phyloP scores from a whole-genome alignment of 140 eudicot genomes.

The Ambrosia hybrid region DNA sequence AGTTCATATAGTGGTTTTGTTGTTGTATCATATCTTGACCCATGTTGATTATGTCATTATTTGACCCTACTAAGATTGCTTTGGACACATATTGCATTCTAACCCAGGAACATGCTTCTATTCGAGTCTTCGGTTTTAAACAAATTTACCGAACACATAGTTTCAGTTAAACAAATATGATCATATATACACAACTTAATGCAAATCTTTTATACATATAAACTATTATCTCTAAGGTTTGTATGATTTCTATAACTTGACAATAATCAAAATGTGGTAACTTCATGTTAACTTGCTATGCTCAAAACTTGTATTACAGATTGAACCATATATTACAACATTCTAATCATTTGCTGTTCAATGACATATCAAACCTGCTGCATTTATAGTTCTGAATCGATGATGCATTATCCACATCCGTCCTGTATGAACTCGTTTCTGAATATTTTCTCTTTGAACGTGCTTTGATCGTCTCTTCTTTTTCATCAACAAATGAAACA shows the following conservation, averaged over 20 bases:
- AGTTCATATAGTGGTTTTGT: no score
- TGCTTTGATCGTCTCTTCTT: constrained; percentile 51
- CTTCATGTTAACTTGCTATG: constrained; percentile 5
- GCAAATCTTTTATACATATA: constrained; percentile 7
- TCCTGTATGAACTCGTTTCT: constrained; percentile 40
- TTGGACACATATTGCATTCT: no score
- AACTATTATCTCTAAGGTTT: neutral
- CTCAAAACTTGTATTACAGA: neutral
- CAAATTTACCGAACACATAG: no score
- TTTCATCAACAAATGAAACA: constrained; percentile 62
- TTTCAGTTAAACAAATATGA: neutral
- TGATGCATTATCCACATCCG: constrained; percentile 21
- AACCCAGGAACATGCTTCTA: no score
- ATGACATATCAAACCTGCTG: constrained; percentile 28
- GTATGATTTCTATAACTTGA: constrained; percentile 20
- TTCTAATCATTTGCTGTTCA: constrained; percentile 17
- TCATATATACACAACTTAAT: neutral
- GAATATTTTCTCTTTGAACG: constrained; percentile 51
- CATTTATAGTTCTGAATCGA: constrained; percentile 22
- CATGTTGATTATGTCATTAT: no score
- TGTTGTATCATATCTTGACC: no score
- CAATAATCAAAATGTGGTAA: constrained; percentile 11
- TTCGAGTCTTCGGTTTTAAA: no score
- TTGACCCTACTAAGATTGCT: no score
- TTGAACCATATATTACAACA: constrained; percentile 3